These are phyloP conservation scores for Pilasporangium apinafurcum DNA, from an alignment of 352 stramenopile genomes.

Conservation along the genomic window DNA sequence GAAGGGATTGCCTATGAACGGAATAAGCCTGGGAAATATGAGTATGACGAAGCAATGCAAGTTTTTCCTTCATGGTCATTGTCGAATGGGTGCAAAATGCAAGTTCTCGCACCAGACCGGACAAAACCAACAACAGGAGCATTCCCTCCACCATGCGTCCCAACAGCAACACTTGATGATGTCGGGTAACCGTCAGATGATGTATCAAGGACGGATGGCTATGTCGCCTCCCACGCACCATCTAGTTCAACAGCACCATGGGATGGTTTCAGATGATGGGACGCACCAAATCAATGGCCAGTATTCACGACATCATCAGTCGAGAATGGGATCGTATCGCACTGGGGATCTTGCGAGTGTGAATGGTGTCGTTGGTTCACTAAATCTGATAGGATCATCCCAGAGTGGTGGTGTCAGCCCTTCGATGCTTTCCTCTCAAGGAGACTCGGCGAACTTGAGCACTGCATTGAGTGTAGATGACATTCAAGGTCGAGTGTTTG, in stretches of 20 bases:
- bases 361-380: not conserved
- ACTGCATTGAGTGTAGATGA: conserved; percentile 58
- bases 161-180: conserved; percentile 1
- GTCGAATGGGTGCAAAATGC: conserved; percentile 81
- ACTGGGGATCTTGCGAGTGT: conserved; percentile 3
- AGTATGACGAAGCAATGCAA: conserved; percentile 72
- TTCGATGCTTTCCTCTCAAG: not conserved
- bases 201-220: conserved; percentile 4
- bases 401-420: conserved; percentile 2
- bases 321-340: conserved; percentile 1
- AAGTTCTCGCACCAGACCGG: conserved; percentile 70
- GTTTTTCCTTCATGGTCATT: conserved; percentile 81
- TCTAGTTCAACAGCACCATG: not conserved
- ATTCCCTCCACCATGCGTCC: conserved; percentile 2
- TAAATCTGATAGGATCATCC: not conserved
- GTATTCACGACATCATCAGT: conserved; percentile 6
- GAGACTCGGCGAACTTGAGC: conserved; percentile 17
- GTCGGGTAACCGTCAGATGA: not conserved
- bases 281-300: conserved; percentile 1
- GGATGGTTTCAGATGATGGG: conserved; percentile 3
- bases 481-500: conserved; percentile 73
- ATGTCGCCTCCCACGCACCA: conserved; percentile 1
- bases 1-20: conserved; percentile 14
- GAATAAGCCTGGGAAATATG: conserved; percentile 17
- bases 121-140: conserved; percentile 23